phyloP scores from a whole-genome alignment of 179 eudicot genomes.

The Amaranthus tricolor region DNA sequence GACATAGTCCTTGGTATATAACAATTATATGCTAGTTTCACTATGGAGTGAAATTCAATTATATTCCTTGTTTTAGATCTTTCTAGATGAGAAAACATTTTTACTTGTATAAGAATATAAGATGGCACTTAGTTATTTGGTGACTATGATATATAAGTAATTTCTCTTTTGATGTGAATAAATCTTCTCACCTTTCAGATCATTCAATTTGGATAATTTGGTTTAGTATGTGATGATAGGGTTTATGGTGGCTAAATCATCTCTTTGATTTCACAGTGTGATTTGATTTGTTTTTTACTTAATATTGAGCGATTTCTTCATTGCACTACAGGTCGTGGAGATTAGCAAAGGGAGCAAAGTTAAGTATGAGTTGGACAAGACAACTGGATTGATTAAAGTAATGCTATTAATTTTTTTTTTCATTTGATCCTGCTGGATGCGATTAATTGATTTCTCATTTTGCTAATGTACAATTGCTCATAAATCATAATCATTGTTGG shows the following conservation, averaged over 20 bases:
- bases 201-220: not conserved
- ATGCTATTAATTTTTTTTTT: slow-evolving; percentile 17
- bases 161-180: not conserved
- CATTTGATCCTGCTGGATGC: not conserved
- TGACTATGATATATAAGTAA: not conserved
- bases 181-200: too few species aligned
- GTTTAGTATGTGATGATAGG: slow-evolving; percentile 4
- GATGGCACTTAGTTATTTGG: not conserved
- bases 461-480: not conserved
- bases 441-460: not conserved
- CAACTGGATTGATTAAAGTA: slow-evolving; percentile 81
- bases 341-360: slow-evolving; percentile 96
- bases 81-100: not conserved
- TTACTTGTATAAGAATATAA: not conserved
- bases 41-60: not conserved
- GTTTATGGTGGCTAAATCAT: not conserved
- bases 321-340: slow-evolving; percentile 70
- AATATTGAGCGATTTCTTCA: not conserved
- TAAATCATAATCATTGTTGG: not conserved
- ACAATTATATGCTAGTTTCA: not conserved
- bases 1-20: not conserved
- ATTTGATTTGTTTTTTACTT: not conserved
- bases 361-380: slow-evolving; percentile 90
- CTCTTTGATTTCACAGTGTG: not conserved
- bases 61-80: not conserved